These are phyloP conservation scores for Boletus huronensis DNA, from an alignment of 768 basidiomycete species.

Conservation along the genomic window DNA sequence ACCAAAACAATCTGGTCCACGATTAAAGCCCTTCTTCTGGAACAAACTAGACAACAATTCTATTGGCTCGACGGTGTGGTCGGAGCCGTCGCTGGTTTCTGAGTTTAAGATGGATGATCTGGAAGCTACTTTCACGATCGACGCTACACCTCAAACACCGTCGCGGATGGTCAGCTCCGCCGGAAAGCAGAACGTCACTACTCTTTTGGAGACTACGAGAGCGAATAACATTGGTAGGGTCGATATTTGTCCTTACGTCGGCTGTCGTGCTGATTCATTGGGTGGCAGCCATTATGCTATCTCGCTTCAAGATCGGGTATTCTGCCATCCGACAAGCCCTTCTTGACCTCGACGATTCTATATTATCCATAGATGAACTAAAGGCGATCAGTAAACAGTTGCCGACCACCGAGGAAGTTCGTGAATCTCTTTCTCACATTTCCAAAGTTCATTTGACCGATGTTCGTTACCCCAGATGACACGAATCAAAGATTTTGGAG, in stretches of 20 bases:
- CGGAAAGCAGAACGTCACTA: conserved; percentile 61
- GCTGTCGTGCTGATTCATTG: conserved; percentile 3
- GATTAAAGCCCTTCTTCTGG: conserved; percentile 89
- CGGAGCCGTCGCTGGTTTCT: conserved; percentile 42
- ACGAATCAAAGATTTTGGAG: conserved; percentile 65
- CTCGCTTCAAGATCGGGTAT: conserved; percentile 63
- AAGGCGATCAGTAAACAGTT: conserved; percentile 69
- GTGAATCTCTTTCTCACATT: background rate
- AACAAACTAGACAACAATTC: conserved; percentile 59
- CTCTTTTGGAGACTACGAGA: conserved; percentile 72
- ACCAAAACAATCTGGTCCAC: conserved; percentile 42
- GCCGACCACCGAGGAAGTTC: conserved; percentile 80
- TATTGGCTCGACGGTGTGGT: conserved; percentile 64
- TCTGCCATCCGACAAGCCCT: conserved; percentile 68
- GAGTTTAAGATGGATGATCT: conserved; percentile 66
- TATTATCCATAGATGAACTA: conserved; percentile 69
- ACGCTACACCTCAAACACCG: conserved; percentile 39
- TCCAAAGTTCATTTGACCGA: background rate
- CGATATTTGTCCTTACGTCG: background rate
- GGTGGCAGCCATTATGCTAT: conserved; percentile 74
- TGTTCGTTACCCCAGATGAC: conserved; percentile 41
- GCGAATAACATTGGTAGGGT: conserved; percentile 79
- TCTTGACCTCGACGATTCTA: conserved; percentile 65
- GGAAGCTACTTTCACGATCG: conserved; percentile 67
- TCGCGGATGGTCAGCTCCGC: conserved; percentile 39